phyloP scores from a whole-genome alignment of 768 basidiomycete species.

The Leccinum subgranulosum region DNA sequence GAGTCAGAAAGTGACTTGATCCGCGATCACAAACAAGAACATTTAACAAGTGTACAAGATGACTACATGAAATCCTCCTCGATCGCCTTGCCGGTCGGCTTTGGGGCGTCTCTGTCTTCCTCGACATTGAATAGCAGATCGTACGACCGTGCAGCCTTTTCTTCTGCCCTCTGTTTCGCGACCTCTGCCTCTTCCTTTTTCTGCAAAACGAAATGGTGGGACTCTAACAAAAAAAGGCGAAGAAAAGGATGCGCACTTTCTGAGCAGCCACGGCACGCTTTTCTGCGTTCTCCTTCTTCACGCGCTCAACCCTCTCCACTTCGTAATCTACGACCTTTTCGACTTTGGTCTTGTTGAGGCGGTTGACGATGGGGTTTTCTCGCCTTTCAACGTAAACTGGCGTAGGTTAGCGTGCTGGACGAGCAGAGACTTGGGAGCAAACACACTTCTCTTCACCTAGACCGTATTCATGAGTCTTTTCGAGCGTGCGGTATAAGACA shows the following conservation, averaged over 20 bases:
- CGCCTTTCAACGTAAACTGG: slow-evolving; percentile 75
- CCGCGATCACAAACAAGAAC: not conserved
- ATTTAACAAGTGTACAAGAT: not conserved
- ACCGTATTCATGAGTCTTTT: not conserved
- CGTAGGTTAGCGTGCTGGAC: not conserved
- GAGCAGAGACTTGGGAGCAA: not conserved
- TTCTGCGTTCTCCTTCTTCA: slow-evolving; percentile 69
- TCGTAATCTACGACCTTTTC: slow-evolving; percentile 89
- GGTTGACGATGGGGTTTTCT: slow-evolving; percentile 87
- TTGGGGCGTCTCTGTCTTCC: slow-evolving; percentile 42
- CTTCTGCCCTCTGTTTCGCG: slow-evolving; percentile 72
- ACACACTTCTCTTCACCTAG: slow-evolving; percentile 76
- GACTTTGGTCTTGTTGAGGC: slow-evolving; percentile 89
- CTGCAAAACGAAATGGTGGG: slow-evolving; percentile 34
- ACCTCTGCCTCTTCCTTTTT: slow-evolving; percentile 78
- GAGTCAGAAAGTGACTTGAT: not conserved
- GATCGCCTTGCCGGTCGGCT: slow-evolving; percentile 67
- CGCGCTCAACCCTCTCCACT: slow-evolving; percentile 75
- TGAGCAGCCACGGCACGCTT: slow-evolving; percentile 63
- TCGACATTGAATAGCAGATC: slow-evolving; percentile 72
- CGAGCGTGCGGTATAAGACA: not conserved
- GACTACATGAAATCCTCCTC: slow-evolving; percentile 88
- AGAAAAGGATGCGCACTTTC: slow-evolving; percentile 44
- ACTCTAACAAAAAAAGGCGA: not conserved
- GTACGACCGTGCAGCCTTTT: slow-evolving; percentile 86